Evolutionary conservation across 1,284 basidiomycete species (phyloP).

Genomic region (Pholiota adiposa): DNA sequence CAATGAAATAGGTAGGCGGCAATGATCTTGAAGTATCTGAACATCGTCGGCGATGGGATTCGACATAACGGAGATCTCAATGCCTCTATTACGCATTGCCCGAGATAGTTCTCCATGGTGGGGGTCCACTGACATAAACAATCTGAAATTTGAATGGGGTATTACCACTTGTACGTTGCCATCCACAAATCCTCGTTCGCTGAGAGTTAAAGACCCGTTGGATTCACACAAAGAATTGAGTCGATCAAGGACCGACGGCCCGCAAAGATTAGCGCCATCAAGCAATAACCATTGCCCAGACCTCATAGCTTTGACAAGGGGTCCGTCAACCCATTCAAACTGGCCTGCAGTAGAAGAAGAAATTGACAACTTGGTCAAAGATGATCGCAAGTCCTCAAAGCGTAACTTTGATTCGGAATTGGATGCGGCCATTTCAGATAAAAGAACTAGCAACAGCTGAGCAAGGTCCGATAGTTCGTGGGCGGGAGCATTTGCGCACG

Average conservation of each 20-base stretch:
- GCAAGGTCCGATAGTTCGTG: conserved; percentile 12
- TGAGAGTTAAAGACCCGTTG: conserved; percentile 81
- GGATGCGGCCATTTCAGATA: conserved; percentile 13
- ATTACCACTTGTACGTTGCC: conserved; percentile 76
- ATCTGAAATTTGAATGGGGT: conserved; percentile 89
- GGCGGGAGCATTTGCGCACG: conserved; percentile 18
- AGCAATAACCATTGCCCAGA: conserved; percentile 90
- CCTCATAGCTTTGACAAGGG: conserved; percentile 88
- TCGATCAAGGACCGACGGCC: conserved; percentile 93
- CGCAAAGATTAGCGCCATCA: conserved; percentile 95
- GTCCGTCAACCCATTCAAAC: conserved; percentile 97
- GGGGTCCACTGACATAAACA: conserved; percentile 95
- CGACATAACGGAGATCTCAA: conserved; percentile 74
- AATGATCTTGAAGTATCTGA: conserved; percentile 48
- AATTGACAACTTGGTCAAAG: conserved; percentile 26
- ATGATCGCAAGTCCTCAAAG: conserved; percentile 20
- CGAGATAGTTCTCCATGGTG: conserved; percentile 93
- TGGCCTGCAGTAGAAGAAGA: conserved; percentile 47
- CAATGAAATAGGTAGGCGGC: conserved; percentile 47
- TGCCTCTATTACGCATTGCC: conserved; percentile 97
- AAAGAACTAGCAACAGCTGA: conserved; percentile 9
- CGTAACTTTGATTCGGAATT: background rate
- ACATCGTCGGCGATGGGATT: conserved; percentile 48
- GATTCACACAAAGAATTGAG: conserved; percentile 96
- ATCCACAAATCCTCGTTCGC: conserved; percentile 87